A percentile compares a stretch with the other conserved stretches of the same genome.
Conservation (phyloP, 2,329 filamentous ascomycete species). For the Pseudogymnoascus sp. region DNA sequence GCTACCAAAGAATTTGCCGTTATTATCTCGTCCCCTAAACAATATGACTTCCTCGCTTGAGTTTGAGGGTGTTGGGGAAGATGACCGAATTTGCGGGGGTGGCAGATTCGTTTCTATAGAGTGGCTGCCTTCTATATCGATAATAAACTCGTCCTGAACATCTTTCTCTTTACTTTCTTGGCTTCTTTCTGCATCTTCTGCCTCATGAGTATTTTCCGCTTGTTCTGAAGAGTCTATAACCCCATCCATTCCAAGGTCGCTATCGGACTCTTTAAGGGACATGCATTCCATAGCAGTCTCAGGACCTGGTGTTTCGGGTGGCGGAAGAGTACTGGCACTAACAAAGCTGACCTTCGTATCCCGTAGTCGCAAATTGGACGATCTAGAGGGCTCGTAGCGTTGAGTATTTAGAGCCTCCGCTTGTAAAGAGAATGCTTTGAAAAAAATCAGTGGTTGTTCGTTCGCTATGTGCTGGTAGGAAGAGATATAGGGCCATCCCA, state of each 20-base stretch:
- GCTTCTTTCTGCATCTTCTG: background rate
- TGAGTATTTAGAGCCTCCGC: slow-evolving; percentile 52
- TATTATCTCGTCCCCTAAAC: slow-evolving; percentile 46
- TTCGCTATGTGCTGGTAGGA: background rate
- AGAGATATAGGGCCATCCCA: background rate
- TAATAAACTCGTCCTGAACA: slow-evolving; percentile 23
- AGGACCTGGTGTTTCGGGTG: slow-evolving; percentile 22
- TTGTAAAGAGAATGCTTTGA: slow-evolving; percentile 32
- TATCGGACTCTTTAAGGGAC: slow-evolving; percentile 10
- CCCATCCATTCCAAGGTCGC: background rate
- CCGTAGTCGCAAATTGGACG: slow-evolving; percentile 42
- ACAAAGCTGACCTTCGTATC: slow-evolving; percentile 50
- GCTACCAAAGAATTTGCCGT: slow-evolving; percentile 1
- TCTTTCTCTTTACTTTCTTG: background rate
- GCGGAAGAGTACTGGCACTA: slow-evolving; percentile 44
- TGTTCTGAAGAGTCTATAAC: background rate
- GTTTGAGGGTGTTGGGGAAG: slow-evolving; percentile 36
- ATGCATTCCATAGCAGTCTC: slow-evolving; percentile 19
- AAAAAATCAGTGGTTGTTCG: slow-evolving; percentile 23
- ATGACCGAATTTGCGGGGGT: slow-evolving; percentile 23
- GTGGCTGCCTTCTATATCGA: slow-evolving; percentile 28
- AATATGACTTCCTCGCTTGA: slow-evolving; percentile 69
- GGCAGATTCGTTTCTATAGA: slow-evolving; percentile 25
- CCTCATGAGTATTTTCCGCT: background rate
- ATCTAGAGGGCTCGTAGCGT: slow-evolving; percentile 38